Conservation (phyloP, 2,329 filamentous ascomycete species). For the Sclerotiophoma versabilis region DNA sequence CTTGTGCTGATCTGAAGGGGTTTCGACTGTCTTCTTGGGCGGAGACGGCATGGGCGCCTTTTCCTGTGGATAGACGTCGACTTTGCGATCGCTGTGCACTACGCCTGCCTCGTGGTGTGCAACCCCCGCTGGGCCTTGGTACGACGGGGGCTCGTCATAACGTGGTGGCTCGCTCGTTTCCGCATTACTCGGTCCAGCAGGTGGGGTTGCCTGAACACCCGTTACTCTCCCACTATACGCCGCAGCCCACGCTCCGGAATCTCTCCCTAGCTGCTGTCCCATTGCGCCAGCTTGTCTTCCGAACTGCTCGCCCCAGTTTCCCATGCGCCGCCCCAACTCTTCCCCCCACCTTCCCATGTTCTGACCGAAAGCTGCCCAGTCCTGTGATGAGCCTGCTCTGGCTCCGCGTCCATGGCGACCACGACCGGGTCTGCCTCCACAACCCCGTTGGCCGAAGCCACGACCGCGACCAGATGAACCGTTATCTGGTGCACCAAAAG, state of each 20-base stretch:
- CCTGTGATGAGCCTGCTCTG: slow-evolving; percentile 15
- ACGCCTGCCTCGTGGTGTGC: slow-evolving; percentile 32
- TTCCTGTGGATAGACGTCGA: neutral
- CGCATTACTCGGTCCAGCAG: slow-evolving; percentile 12
- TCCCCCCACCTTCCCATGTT: slow-evolving; percentile 41
- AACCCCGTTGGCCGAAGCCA: neutral
- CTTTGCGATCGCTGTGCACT: slow-evolving; percentile 15
- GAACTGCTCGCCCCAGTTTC: slow-evolving; percentile 42
- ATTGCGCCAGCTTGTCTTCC: slow-evolving; percentile 33
- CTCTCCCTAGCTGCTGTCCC: slow-evolving; percentile 28
- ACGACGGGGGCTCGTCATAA: slow-evolving; percentile 27
- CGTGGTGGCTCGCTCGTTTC: slow-evolving; percentile 7
- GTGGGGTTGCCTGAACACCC: neutral
- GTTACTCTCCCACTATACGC: slow-evolving; percentile 5
- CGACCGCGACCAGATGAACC: slow-evolving; percentile 15
- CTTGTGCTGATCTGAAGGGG: slow-evolving; percentile 5
- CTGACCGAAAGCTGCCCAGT: slow-evolving; percentile 25
- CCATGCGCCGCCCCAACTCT: no score
- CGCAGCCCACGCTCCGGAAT: slow-evolving; percentile 6
- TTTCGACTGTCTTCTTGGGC: neutral
- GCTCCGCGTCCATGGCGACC: slow-evolving; percentile 2
- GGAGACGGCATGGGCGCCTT: slow-evolving; percentile 2
- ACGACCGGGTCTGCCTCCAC: neutral
- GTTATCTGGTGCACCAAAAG: slow-evolving; percentile 16
- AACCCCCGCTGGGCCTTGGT: slow-evolving; percentile 6